Percentiles rank a stretch among this genome's conserved stretches.
Conservation (phyloP, 2,329 filamentous ascomycete genomes). For the Phaeophleospora eucalypticola region DNA sequence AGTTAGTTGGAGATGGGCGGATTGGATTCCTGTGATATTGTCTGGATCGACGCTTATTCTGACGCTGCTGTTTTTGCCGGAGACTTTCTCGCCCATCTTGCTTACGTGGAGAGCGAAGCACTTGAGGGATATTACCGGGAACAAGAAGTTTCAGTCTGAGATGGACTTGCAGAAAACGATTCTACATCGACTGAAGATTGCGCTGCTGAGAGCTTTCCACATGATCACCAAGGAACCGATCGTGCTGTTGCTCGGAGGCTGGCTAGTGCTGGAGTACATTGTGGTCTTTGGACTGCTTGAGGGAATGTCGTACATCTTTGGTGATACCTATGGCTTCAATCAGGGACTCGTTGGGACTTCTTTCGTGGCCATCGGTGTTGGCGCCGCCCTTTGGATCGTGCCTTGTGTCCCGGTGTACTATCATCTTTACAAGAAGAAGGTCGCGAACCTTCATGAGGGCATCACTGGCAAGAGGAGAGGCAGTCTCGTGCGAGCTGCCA, state of each 20-base stretch:
- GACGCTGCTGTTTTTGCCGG: conserved; percentile 43
- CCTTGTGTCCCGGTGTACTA: conserved; percentile 14
- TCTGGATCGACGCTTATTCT: conserved; percentile 19
- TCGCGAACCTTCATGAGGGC: conserved; percentile 19
- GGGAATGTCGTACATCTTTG: conserved; percentile 50
- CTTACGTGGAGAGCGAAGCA: conserved; percentile 33
- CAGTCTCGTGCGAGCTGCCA: conserved; percentile 9
- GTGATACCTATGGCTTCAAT: conserved; percentile 37
- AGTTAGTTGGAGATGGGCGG: conserved; percentile 35
- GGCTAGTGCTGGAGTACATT: conserved; percentile 51
- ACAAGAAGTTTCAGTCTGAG: conserved; percentile 20
- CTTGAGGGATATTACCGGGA: conserved; percentile 21
- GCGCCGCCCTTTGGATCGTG: conserved; percentile 7
- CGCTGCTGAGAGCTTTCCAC: conserved; percentile 18
- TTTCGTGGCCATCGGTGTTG: conserved; percentile 43
- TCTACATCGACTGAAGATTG: conserved; percentile 14
- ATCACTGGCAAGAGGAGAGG: conserved; percentile 9
- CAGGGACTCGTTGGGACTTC: conserved; percentile 43
- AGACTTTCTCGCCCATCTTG: conserved; percentile 44
- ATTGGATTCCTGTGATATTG: conserved; percentile 34
- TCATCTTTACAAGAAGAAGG: conserved; percentile 20
- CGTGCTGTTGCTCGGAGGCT: conserved; percentile 46
- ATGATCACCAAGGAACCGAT: conserved; percentile 38
- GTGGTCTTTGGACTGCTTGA: conserved; percentile 53
- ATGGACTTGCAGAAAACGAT: conserved; percentile 19